Conservation (phyloP, 208 protist species). For the Porcisia hertigi region DNA sequence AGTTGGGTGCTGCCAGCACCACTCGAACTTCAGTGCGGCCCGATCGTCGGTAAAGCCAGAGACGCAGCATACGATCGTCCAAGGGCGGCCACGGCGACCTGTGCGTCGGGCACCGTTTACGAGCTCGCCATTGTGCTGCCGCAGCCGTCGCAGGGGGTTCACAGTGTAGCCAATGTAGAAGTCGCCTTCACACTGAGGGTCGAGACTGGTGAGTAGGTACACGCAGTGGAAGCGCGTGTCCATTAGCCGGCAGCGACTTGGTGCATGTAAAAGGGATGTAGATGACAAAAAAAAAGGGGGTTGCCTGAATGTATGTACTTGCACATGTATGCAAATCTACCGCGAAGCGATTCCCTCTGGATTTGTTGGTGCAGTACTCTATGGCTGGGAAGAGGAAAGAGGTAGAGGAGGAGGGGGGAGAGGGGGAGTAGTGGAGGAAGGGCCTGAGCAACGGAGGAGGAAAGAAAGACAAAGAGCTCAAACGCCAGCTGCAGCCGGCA, state of each 20-base stretch:
- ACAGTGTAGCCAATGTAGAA: conserved; percentile 96
- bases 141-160: conserved; percentile 88
- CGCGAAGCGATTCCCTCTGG: not conserved
- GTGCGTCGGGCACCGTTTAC: conserved; percentile 89
- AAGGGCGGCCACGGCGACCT: conserved; percentile 79
- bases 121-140: conserved; percentile 96
- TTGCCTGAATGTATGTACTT: conserved; percentile 2
- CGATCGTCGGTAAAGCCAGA: conserved; percentile 92
- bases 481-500: not conserved
- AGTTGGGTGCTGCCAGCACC: conserved; percentile 92
- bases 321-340: not conserved
- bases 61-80: conserved; percentile 90
- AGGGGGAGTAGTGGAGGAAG: not conserved
- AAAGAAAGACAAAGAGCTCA: not conserved
- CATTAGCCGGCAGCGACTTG: conserved; percentile 29
- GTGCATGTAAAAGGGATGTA: not conserved
- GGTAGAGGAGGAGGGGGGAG: not conserved
- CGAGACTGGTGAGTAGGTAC: conserved; percentile 87
- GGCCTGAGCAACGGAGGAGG: not conserved
- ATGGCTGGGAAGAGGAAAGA: not conserved
- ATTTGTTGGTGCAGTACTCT: not conserved
- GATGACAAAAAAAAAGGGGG: not conserved
- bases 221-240: conserved; percentile 91
- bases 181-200: conserved; percentile 54
- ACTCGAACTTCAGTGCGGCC: conserved; percentile 95